Percentiles rank a stretch among this genome's conserved stretches.
Conservation (phyloP, 805 yeast genomes). For the Candida nonsorbophila region DNA sequence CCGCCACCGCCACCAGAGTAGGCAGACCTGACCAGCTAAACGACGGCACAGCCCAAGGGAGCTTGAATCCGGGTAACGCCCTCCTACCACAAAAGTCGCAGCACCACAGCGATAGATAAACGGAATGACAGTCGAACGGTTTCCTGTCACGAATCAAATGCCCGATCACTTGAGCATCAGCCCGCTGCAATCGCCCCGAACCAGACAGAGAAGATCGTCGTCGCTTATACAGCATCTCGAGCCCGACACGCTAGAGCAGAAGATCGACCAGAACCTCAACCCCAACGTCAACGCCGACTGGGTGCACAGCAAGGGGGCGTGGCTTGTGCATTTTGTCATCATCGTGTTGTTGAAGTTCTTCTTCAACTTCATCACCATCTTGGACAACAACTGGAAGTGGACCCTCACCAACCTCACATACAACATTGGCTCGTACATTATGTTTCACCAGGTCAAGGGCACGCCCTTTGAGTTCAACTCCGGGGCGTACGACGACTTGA, state of each 20-base stretch:
- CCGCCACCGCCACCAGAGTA: background rate
- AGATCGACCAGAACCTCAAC: constrained; percentile 82
- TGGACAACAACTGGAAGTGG: constrained; percentile 84
- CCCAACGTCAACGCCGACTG: constrained; percentile 93
- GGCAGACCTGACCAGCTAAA: too few species aligned
- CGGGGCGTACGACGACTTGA: constrained; percentile 92
- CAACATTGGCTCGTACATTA: constrained; percentile 85
- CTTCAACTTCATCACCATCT: constrained; percentile 76
- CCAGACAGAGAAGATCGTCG: constrained; percentile 70
- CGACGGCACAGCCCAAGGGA: too few species aligned
- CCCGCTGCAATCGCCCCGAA: constrained; percentile 22
- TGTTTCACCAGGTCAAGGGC: constrained; percentile 96
- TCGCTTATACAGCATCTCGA: constrained; percentile 86
- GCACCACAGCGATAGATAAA: too few species aligned
- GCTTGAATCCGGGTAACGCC: too few species aligned
- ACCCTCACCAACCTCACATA: constrained; percentile 87
- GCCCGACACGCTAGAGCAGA: constrained; percentile 88
- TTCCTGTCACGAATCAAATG: too few species aligned
- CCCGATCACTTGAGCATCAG: too few species aligned
- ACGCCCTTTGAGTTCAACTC: constrained; percentile 95
- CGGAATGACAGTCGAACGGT: too few species aligned
- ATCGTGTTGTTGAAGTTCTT: constrained; percentile 69
- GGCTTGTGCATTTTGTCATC: constrained; percentile 87
- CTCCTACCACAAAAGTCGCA: too few species aligned
- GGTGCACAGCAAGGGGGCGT: constrained; percentile 95